phyloP scores from a whole-genome alignment of 2,329 filamentous ascomycete genomes.

The Phaeoacremonium minimum region DNA sequence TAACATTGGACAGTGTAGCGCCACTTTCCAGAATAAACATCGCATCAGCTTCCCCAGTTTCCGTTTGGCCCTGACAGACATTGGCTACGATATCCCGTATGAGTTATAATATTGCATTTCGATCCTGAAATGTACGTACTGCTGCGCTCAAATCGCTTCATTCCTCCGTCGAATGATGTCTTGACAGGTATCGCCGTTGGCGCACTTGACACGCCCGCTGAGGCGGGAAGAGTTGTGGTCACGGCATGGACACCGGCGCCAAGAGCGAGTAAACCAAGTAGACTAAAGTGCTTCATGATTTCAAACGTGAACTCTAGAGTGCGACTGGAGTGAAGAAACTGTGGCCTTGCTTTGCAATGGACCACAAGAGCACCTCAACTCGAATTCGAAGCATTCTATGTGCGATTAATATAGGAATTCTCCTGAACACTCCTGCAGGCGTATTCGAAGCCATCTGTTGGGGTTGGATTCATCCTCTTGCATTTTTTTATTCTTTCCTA shows the following conservation, averaged over 20 bases:
- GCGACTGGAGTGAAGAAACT: neutral
- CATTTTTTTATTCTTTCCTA: neutral
- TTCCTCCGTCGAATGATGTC: constrained; percentile 22
- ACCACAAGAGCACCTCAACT: neutral
- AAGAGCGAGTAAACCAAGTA: neutral
- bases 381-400: too few species aligned
- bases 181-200: constrained; percentile 6
- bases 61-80: constrained; percentile 10
- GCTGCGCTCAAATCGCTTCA: constrained; percentile 19
- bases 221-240: neutral
- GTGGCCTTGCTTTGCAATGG: neutral
- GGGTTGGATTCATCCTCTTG: neutral
- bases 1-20: constrained; percentile 45
- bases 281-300: neutral
- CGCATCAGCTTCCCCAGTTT: constrained; percentile 27
- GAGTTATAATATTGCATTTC: neutral
- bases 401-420: too few species aligned
- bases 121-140: neutral
- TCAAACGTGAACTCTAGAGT: neutral
- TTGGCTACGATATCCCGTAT: neutral
- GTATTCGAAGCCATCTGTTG: too few species aligned
- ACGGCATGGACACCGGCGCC: neutral
- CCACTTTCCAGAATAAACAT: constrained; percentile 47
- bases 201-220: neutral
- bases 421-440: too few species aligned